Conservation (phyloP, 176 grass and related monocot genomes). For the Paspalum notatum region DNA sequence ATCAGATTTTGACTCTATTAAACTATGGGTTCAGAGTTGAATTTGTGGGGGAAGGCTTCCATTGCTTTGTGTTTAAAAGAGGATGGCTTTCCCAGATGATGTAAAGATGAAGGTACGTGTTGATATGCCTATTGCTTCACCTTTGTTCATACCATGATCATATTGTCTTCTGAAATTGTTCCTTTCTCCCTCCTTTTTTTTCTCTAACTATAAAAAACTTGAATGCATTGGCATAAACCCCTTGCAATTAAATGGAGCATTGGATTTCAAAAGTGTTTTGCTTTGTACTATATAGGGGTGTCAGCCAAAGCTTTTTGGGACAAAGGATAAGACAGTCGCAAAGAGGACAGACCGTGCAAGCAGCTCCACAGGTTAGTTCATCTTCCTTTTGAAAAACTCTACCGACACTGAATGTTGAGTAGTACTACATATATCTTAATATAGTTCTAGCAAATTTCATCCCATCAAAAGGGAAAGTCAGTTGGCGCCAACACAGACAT, state of each 20-base stretch:
- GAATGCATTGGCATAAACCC: neutral
- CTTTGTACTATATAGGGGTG: constrained; percentile 51
- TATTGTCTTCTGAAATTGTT: neutral
- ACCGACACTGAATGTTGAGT: neutral
- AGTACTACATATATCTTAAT: neutral
- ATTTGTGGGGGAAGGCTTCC: neutral
- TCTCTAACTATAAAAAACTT: neutral
- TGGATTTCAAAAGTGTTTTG: constrained; percentile 34
- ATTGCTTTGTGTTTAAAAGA: neutral
- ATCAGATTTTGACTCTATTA: constrained; percentile 2
- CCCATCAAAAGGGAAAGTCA: neutral
- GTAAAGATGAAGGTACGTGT: constrained; percentile 68
- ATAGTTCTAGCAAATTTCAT: constrained; percentile 17
- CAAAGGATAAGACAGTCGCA: constrained; percentile 69
- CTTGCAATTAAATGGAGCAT: constrained; percentile 24
- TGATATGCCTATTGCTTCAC: constrained; percentile 24
- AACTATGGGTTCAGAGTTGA: constrained; percentile 26
- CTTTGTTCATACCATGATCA: constrained; percentile 13
- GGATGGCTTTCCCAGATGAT: constrained; percentile 60
- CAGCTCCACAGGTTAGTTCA: constrained; percentile 50
- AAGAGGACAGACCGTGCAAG: constrained; percentile 57
- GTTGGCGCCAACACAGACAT: neutral
- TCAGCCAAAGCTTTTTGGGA: constrained; percentile 58
- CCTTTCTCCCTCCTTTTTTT: neutral
- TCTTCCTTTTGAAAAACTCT: constrained; percentile 8